Base-by-base conservation (phyloP, 2,329 filamentous ascomycete species). In the Hawksworthiomyces lignivorus region DNA sequence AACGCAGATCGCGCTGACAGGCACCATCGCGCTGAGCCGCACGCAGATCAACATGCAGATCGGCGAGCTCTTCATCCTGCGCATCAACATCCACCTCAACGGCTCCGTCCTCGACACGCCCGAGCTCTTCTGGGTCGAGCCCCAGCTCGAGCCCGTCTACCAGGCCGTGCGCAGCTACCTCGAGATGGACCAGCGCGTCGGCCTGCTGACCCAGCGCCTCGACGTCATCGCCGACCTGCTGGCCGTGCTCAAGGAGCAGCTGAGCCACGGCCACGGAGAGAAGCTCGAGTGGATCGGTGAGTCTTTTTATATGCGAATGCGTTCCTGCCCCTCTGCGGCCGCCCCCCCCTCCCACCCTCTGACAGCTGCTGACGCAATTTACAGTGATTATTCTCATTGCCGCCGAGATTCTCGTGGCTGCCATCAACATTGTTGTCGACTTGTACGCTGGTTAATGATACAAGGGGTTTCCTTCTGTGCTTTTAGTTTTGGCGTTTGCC, bases 41-140 rank as follows among this genome's bases (percentile, higher is more conserved):
- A 80, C 80, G 45, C 81, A 97, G 60, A 96, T 98, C 70, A 97
- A 97, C 70, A 97, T 97, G 89, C 89, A 97, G 64, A 96, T 98
- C 47, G 92, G 92, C 60, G 89, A 98, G 67, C 77, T 98, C 41
- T 98, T 98, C 63, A 97, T 98, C 57, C 70, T 98, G 24, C 80
- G 92, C 46, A 97, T 98, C 67, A 96, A 92, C 62, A 97, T 98
- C 56, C 94, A 98, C 64, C 75, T 98, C 38, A 95, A 97, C 62
- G 92, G 92, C 26, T 94, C 87, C 22, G 89, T 98, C 6, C 81
- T 98, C 29, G 92, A 98, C 61, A 94, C 89, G 9, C 92, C 92
- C 0, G 92, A 98, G 65, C 74, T 98, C 31, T 97, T 98, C 74
- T 98, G 92, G 92, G 86, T 90, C 24, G 92, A 98, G 64, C 92